phyloP scores from a whole-genome alignment of 2,329 filamentous ascomycete species.

The Chaetomium strumarium region DNA sequence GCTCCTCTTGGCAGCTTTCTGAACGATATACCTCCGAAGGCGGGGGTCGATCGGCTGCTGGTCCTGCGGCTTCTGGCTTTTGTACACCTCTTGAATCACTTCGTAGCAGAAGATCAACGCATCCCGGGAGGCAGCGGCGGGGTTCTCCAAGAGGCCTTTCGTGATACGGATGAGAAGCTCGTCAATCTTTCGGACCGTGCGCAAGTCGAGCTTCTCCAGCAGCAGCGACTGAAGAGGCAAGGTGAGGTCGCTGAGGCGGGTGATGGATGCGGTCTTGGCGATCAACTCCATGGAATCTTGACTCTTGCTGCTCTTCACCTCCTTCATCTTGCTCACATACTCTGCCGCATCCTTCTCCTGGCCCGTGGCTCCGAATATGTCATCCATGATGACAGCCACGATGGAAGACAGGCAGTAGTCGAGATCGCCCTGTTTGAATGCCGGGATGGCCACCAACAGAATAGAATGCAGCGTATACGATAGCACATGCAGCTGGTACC shows the following conservation, averaged over 20 bases:
- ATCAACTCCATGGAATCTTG: constrained; percentile 96
- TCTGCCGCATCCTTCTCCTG: constrained; percentile 97
- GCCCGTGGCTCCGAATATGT: constrained; percentile 87
- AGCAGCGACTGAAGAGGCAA: constrained; percentile 73
- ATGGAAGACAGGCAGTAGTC: constrained; percentile 81
- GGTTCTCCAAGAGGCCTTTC: constrained; percentile 75
- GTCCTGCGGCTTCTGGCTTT: constrained; percentile 47
- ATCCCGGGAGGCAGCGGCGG: constrained; percentile 69
- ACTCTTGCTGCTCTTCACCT: constrained; percentile 96
- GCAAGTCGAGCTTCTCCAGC: constrained; percentile 75
- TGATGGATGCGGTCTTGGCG: constrained; percentile 73
- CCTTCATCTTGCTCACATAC: constrained; percentile 92
- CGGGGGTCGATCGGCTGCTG: constrained; percentile 55
- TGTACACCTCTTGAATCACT: constrained; percentile 81
- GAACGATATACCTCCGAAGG: constrained; percentile 70
- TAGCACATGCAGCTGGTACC: constrained; percentile 90
- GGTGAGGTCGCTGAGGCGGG: constrained; percentile 67
- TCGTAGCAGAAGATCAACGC: constrained; percentile 94
- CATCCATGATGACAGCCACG: constrained; percentile 87
- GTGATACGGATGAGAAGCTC: constrained; percentile 79
- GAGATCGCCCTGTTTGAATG: constrained; percentile 73
- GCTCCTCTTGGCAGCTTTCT: constrained; percentile 70
- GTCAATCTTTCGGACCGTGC: constrained; percentile 83
- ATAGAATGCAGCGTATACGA: constrained; percentile 94
- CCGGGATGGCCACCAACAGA: constrained; percentile 66